Percentiles rank a stretch among this genome's conserved stretches.
Conservation (phyloP, 2,329 filamentous ascomycete species). For the Fusarium nanum region DNA sequence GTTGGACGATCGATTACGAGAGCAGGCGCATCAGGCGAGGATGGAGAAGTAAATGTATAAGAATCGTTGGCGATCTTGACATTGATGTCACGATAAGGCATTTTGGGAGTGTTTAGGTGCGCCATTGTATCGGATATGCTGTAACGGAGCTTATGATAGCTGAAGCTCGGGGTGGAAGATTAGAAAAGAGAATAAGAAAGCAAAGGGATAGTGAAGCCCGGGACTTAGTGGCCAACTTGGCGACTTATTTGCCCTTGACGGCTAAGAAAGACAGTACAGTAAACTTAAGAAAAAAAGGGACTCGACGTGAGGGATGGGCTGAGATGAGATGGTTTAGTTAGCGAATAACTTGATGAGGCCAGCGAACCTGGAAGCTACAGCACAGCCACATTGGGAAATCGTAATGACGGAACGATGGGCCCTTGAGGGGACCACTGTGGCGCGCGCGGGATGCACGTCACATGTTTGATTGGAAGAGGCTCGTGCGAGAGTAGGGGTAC, state of each 20-base stretch:
- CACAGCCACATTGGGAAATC: constrained; percentile 43
- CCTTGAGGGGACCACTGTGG: constrained; percentile 20
- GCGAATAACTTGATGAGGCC: constrained; percentile 44
- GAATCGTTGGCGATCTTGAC: constrained; percentile 90
- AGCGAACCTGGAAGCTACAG: constrained; percentile 48
- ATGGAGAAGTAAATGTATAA: constrained; percentile 97
- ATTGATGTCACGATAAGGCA: constrained; percentile 96
- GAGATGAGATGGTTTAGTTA: constrained; percentile 32
- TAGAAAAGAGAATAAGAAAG: constrained; percentile 17
- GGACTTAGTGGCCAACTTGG: constrained; percentile 33
- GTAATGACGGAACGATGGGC: constrained; percentile 18
- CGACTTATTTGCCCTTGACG: constrained; percentile 39
- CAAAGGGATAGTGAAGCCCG: constrained; percentile 18
- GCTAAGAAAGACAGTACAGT: constrained; percentile 20
- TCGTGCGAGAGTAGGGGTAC: constrained; percentile 20
- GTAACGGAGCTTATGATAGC: constrained; percentile 17
- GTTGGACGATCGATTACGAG: constrained; percentile 92
- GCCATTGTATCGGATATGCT: constrained; percentile 50
- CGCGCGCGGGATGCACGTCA: constrained; percentile 33
- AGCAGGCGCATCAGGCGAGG: constrained; percentile 87
- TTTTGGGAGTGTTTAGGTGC: constrained; percentile 52
- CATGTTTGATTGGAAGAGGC: constrained; percentile 24
- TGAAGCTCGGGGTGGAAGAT: constrained; percentile 23
- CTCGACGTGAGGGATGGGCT: constrained; percentile 38
- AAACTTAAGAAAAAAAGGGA: constrained; percentile 39